Evolutionary conservation across 2,329 filamentous ascomycete species (phyloP), one percentile per base, ranked within the genome.

Genomic region (Sporothrix schenckii): DNA sequence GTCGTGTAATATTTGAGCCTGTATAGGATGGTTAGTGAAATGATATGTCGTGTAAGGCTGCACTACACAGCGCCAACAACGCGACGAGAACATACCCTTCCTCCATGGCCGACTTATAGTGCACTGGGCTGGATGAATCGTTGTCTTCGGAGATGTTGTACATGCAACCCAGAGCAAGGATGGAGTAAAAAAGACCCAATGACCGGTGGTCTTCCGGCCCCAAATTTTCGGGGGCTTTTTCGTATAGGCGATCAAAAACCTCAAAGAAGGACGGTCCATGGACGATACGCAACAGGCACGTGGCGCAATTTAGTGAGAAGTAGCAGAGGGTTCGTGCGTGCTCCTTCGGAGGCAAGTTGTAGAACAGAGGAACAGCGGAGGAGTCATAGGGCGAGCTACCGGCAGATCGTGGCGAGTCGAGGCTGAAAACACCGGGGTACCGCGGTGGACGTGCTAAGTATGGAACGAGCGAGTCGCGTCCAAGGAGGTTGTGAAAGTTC

Each of bases 241-340:
- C 87, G 79, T 97, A 97, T 52, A 97, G 85, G 69, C 86, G 86
- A 74, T 97, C 89, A 73, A 97, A 86, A 75, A 88, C 89, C 71
- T 87, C 85, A 80, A 91, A 93, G 77, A 97, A 97, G 0, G 88
- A 88, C 0, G 94, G 94, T 66, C 91, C 84, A 76, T 97, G 93
- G 5, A 97, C 87, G 70, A 94, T 89, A 50, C 92, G 88, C 27
- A 88, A 79, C 1, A 89, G 79, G 71, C 85, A 86, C 2, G 86
- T 88, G 10, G 85, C 87, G 71, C 84, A 86, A 74, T 84, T 84
- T 16, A 89, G 78, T 0, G 86, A 83, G 74, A 86, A 86, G 72
- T 86, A 83, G 75, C 85, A 87, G 21, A 89, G 78, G 58, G 80
- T 81, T 58, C 80, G 81, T 2, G 87, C 87, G 39, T 83, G 80